A percentile compares a stretch with the other conserved stretches of the same genome.
phyloP scores from a whole-genome alignment of 1,284 basidiomycete genomes.

The Moesziomyces globuligerus region DNA sequence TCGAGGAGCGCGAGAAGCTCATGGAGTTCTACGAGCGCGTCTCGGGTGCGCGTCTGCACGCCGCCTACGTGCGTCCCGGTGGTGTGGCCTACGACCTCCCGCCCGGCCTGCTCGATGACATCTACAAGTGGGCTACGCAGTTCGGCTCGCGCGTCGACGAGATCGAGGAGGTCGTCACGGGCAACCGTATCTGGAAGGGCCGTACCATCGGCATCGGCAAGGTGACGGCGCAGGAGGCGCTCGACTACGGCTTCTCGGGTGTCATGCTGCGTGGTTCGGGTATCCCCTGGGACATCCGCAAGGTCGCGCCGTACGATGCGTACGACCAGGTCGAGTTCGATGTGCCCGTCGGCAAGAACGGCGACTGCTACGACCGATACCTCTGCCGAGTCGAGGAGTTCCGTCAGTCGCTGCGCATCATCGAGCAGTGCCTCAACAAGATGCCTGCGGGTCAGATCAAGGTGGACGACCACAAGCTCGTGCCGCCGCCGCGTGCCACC shows the following conservation, averaged over 20 bases:
- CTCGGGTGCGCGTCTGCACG: slow-evolving; percentile 94
- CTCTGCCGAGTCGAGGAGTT: slow-evolving; percentile 98
- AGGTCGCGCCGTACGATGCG: slow-evolving; percentile 92
- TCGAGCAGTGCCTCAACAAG: slow-evolving; percentile 88
- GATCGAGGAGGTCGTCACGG: slow-evolving; percentile 96
- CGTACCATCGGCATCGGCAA: slow-evolving; percentile 90
- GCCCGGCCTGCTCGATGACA: slow-evolving; percentile 94
- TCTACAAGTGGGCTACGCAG: slow-evolving; percentile 97
- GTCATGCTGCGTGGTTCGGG: slow-evolving; percentile 97
- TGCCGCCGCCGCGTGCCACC: slow-evolving; percentile 92
- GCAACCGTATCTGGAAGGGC: slow-evolving; percentile 97
- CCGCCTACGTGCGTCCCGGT: slow-evolving; percentile 97
- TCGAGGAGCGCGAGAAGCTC: slow-evolving; percentile 99
- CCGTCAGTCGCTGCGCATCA: slow-evolving; percentile 90
- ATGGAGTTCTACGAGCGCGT: slow-evolving; percentile 99
- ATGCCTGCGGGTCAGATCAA: slow-evolving; percentile 93
- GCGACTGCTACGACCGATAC: slow-evolving; percentile 95
- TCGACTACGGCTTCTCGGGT: slow-evolving; percentile 93
- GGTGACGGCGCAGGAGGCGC: slow-evolving; percentile 90
- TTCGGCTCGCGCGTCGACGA: slow-evolving; percentile 91
- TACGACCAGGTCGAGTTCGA: slow-evolving; percentile 99
- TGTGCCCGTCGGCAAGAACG: slow-evolving; percentile 92
- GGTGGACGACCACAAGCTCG: slow-evolving; percentile 96
- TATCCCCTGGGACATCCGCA: slow-evolving; percentile 90
- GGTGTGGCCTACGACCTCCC: slow-evolving; percentile 98